These are phyloP conservation scores for Alnus glutinosa DNA, from an alignment of 306 rosid genomes.

Conservation along the genomic window DNA sequence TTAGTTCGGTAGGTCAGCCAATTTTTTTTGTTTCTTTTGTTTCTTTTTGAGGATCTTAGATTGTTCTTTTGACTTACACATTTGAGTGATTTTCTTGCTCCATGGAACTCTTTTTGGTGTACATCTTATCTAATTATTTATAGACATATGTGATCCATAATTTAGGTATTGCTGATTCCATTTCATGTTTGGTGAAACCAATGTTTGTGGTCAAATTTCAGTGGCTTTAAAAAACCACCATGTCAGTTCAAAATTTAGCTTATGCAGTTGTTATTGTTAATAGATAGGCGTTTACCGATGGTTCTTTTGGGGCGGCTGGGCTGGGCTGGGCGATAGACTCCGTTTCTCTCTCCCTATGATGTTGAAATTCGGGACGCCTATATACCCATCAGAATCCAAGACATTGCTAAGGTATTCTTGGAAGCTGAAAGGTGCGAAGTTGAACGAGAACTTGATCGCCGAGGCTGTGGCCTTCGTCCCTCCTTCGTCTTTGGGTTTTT, in stretches of 20 bases:
- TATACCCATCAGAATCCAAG: too few relatives aligned
- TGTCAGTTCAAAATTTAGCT: neutral
- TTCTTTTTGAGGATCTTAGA: neutral
- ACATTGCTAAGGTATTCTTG: too few relatives aligned
- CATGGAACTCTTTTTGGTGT: neutral
- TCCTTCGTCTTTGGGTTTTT: too few relatives aligned
- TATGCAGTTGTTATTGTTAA: neutral
- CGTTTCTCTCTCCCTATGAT: too few relatives aligned
- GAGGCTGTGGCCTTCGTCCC: too few relatives aligned
- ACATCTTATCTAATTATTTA: neutral
- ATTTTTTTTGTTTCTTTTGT: neutral
- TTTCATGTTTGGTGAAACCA: neutral
- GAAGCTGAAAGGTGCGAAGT: too few relatives aligned
- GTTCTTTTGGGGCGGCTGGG: too few relatives aligned
- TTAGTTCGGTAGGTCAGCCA: slow-evolving; percentile 16
- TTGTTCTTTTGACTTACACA: neutral
- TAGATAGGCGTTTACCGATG: neutral
- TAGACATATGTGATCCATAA: neutral
- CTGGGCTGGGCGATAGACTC: too few relatives aligned
- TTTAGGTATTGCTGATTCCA: neutral
- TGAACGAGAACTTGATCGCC: too few relatives aligned
- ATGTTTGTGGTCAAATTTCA: neutral
- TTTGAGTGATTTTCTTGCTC: neutral
- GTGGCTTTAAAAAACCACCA: neutral
- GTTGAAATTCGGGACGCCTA: too few relatives aligned